Conservation (phyloP, 169 alveolate species). For the Plasmodium vinckei region DNA sequence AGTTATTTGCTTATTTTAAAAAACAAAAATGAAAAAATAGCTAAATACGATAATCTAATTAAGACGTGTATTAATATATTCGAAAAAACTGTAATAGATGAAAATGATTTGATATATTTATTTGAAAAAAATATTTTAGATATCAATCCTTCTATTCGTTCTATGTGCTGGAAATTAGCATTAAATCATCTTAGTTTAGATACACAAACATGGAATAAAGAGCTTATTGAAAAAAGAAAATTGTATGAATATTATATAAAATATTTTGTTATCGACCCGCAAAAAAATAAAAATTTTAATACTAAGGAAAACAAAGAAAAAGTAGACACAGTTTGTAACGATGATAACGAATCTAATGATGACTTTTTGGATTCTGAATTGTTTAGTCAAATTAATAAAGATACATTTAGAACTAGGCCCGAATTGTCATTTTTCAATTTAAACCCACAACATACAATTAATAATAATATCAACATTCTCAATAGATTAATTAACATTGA, state of each 20-base stretch:
- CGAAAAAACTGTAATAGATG: slow-evolving; percentile 65
- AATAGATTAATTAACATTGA: slow-evolving; percentile 61
- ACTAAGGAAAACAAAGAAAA: background rate
- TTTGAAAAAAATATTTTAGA: slow-evolving; percentile 73
- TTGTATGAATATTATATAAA: slow-evolving; percentile 70
- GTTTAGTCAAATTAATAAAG: slow-evolving; percentile 77
- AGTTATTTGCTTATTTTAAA: slow-evolving; percentile 68
- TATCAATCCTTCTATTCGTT: slow-evolving; percentile 69
- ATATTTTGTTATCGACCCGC: slow-evolving; percentile 58
- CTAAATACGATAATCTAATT: slow-evolving; percentile 68
- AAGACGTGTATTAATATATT: slow-evolving; percentile 70
- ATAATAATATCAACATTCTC: slow-evolving; percentile 52
- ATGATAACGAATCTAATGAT: slow-evolving; percentile 37
- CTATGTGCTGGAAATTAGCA: slow-evolving; percentile 76
- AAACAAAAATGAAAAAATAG: slow-evolving; percentile 60
- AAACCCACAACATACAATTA: slow-evolving; percentile 74
- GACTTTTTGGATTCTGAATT: slow-evolving; percentile 58
- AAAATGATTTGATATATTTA: slow-evolving; percentile 43
- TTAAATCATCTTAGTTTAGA: slow-evolving; percentile 69
- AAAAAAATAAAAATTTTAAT: background rate
- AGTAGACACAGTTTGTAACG: slow-evolving; percentile 6
- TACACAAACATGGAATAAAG: slow-evolving; percentile 67
- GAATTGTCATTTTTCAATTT: slow-evolving; percentile 73
- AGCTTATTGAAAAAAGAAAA: slow-evolving; percentile 48
- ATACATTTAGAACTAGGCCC: slow-evolving; percentile 75